Evolutionary conservation across 2,329 filamentous ascomycete genomes (phyloP), one percentile per base, ranked within the genome.

Genomic region (Fusarium vanettenii): DNA sequence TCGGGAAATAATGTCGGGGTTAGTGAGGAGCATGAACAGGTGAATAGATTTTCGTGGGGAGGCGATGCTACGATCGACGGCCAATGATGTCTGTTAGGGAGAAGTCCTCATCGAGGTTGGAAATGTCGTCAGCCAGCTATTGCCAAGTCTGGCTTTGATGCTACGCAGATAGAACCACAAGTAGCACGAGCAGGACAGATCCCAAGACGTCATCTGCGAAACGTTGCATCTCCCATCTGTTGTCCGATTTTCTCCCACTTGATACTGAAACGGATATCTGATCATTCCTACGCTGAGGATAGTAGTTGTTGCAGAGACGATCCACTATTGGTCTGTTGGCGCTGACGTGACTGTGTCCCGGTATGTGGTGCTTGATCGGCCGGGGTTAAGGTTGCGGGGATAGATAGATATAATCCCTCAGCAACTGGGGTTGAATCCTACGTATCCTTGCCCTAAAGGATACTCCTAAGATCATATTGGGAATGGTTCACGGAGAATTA

Each of bases 311-410:
- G 29, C 29, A 6, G 14, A 16, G 16, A 9, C 2, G 11, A 14
- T 48, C 33, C 50, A 60, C 50, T 16, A 68, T 68, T 68, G 61
- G 66, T 27, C 22, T 59, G 22, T 16, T 4, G 2, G 2, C 25
- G 62, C 20, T 74, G 72, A 75, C 72, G 72, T 74, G 72, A 74
- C 69, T 9, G 5, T 16, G n/a, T 64, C 69, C 69, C 45, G 0
- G 62, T 74, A 74, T 75, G 65, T 50, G 69, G 72, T 74, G 72
- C 69, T 74, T 31, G 39, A 33, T n/a, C 41, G 37, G 55, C 60
- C 39, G 31, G 35, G 60, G 39, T 64, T 31, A 43, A 57, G 33
- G 50, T 39, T 67, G 60, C 18, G 60, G 65, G 64, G 59, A 43
- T 39, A 33, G 14, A 13, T 27, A 14, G 41, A 39, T 27, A 41